Percentiles rank a stretch among this genome's conserved stretches.
Evolutionary conservation across 805 yeast genomes (phyloP).

Genomic region (Candida berthetii): DNA sequence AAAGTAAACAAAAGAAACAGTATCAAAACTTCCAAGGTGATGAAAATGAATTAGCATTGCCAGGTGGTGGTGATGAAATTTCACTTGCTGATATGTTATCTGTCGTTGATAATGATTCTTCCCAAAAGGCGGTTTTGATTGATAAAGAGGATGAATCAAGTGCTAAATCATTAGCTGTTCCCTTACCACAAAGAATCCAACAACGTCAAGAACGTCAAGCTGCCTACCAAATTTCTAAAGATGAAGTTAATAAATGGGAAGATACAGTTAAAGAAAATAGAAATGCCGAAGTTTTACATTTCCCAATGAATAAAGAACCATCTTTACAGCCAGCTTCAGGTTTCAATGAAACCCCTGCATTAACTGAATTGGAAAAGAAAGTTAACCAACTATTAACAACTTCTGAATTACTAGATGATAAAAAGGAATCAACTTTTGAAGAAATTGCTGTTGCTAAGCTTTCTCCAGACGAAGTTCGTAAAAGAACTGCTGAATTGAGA

Average conservation of each 20-base stretch:
- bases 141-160: constrained; percentile 28
- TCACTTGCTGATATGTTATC: constrained; percentile 73
- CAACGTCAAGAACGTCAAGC: constrained; percentile 81
- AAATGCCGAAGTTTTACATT: constrained; percentile 76
- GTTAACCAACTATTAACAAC: constrained; percentile 54
- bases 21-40: constrained; percentile 46
- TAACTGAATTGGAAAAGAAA: constrained; percentile 60
- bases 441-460: constrained; percentile 78
- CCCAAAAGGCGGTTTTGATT: constrained; percentile 44
- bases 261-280: constrained; percentile 76
- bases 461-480: constrained; percentile 70
- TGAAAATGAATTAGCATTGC: constrained; percentile 68
- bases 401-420: constrained; percentile 66
- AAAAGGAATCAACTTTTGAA: constrained; percentile 79
- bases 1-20: constrained; percentile 34
- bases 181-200: constrained; percentile 82
- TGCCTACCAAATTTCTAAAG: constrained; percentile 84
- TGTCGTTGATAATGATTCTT: constrained; percentile 44
- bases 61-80: constrained; percentile 52
- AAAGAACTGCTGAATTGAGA: constrained; percentile 77
- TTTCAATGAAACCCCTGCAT: constrained; percentile 36
- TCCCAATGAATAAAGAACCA: constrained; percentile 52
- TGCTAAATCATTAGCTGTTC: constrained; percentile 58
- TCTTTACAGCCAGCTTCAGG: constrained; percentile 47
- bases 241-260: constrained; percentile 84